Percentiles rank a stretch among this genome's conserved stretches.
Evolutionary conservation across 2,329 filamentous ascomycete genomes (phyloP).

Genomic region (Fusarium camptoceras): DNA sequence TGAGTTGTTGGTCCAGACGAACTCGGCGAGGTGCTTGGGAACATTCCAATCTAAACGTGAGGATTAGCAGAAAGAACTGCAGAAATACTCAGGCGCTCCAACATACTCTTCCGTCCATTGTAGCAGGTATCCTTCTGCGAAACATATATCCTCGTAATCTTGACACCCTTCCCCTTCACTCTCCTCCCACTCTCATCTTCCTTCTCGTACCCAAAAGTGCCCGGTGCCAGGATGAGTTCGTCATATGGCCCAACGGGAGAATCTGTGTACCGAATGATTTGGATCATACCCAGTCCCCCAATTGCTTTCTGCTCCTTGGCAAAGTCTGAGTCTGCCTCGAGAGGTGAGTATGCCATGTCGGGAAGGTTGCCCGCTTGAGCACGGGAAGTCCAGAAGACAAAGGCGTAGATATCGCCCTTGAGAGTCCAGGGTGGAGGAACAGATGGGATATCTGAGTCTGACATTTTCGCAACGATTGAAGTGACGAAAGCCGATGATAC

Average conservation of each 20-base stretch:
- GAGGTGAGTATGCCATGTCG: conserved; percentile 58
- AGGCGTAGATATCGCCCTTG: conserved; percentile 58
- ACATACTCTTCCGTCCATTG: conserved; percentile 63
- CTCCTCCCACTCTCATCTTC: conserved; percentile 51
- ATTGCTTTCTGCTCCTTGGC: conserved; percentile 52
- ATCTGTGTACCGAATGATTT: conserved; percentile 63
- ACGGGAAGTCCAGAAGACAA: conserved; percentile 55
- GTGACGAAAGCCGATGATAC: background rate
- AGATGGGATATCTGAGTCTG: conserved; percentile 32
- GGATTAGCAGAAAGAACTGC: conserved; percentile 4
- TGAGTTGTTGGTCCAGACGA: conserved; percentile 57
- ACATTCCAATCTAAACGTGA: conserved; percentile 62
- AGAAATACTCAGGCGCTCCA: conserved; percentile 24
- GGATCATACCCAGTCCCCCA: conserved; percentile 62
- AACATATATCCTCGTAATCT: conserved; percentile 67
- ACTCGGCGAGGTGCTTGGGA: conserved; percentile 66
- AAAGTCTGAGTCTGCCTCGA: conserved; percentile 58
- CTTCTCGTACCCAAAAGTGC: conserved; percentile 57
- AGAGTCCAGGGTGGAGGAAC: conserved; percentile 58
- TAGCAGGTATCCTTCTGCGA: conserved; percentile 64
- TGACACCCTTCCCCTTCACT: conserved; percentile 50
- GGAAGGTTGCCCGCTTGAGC: conserved; percentile 49
- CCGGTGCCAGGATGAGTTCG: conserved; percentile 62
- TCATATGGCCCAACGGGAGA: conserved; percentile 66
- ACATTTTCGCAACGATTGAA: conserved; percentile 43